Base-by-base conservation (phyloP, 2,329 filamentous ascomycete species). In the Ophioceras dolichostomum region DNA sequence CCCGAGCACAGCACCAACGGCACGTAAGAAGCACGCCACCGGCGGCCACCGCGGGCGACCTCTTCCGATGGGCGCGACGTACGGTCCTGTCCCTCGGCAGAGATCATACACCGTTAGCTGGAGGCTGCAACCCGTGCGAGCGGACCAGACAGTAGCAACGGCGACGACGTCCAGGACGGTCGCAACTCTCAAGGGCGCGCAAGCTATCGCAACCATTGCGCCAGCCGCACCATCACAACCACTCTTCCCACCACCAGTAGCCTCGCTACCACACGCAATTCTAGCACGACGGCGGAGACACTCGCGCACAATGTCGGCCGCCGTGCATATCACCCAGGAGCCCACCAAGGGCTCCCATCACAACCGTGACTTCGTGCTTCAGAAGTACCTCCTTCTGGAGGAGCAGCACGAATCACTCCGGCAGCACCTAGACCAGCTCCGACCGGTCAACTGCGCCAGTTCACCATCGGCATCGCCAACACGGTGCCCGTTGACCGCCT, bases 381-480 rank as follows among this genome's bases (percentile, higher is more conserved):
- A 71, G 48, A 64, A 70, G 45, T 75, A 74, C 42, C 58, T 73
- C 38, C 51, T 68, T 17, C 57, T 75, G 7, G 64, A 70, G 39
- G 64, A 67, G 43, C 67, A 73, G 48, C 70, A 73, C 49, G 64
- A 73, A 41, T 63, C 66, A 41, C 61, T 75, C 13, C 60, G 59
- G 42, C 59, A 58, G 45, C 65, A 68, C 42, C 65, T 75, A 41
- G 60, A 71, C 45, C 61, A 65, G 41, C 64, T 74, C 37, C 65
- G 63, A 30, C 63, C 54, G 19, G 44, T 41, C 14, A 49, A 46
- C 10, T n/a, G n/a, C n/a, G n/a, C n/a, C n/a, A n/a, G n/a, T n/a
- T n/a, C n/a, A n/a, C n/a, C n/a, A n/a, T n/a, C n/a, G n/a, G n/a
- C n/a, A 43, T 49, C 6, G 47, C 33, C 14, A 8, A 36, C 9